Base-by-base conservation (phyloP, 2,329 filamentous ascomycete genomes). In the Pleoardoris graminearum region DNA sequence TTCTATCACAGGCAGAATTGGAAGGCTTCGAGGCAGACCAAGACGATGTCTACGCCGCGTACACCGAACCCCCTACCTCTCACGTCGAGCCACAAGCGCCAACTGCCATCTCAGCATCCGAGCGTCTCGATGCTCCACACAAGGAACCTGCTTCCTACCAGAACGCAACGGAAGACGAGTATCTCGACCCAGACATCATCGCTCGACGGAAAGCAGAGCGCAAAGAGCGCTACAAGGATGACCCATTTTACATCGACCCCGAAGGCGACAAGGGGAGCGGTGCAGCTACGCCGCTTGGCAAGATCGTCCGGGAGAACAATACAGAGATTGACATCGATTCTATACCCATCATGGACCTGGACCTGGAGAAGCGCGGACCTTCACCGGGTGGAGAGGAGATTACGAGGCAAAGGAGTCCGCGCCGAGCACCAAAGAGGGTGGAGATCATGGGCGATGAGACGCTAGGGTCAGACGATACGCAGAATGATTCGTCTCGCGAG, bases 261-360 rank as follows among this genome's bases (percentile, higher is more conserved):
- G 76, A 76, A 32, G 64, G 57, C 8, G 79, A 79, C 22, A 50
- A 57, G 30, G 79, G 78, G 25, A 85, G 84, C 3, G 84, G 85
- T 29, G 82, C 82, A 5, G 87, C 88, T 0, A 93, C 89, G 0
- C 90, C 90, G 0, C 86, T 94, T 44, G 89, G 93, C 66, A 89
- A 85, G 59, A 90, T 94, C 53, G 85, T 81, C 8, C 71, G 75
- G 16, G 72, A 81, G 52, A 85, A 85, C 51, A 92, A 93, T n/a
- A 62, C 63, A n/a, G 69, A 87, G 2, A 88, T 97, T 7, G 93
- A 99, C 68, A 87, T 99, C 37, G 94, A 99, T 73, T 85, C 90
- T 1, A 99, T 99, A 63, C 94, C 94, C 2, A 93, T 99, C 65
- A 94, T 99, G 85, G 86, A 96, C 69, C 81, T 99, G 41, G 87